Percentiles rank a stretch among this genome's conserved stretches.
phyloP scores from a whole-genome alignment of 2,329 filamentous ascomycete genomes.

The Ceratocystis harringtonii region DNA sequence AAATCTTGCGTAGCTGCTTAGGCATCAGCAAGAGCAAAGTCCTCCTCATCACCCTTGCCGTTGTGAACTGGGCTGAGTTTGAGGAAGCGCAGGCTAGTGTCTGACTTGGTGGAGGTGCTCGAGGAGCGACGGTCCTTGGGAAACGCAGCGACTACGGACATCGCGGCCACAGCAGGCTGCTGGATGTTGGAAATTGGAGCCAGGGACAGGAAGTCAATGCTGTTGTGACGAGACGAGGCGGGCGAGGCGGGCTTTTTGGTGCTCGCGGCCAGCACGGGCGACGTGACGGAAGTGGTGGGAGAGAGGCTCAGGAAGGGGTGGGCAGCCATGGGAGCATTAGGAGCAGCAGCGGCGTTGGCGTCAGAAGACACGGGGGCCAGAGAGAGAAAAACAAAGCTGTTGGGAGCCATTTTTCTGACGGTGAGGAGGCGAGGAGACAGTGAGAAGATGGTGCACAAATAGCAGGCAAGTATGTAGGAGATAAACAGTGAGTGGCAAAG shows the following conservation, averaged over 20 bases:
- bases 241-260: slow-evolving; percentile 13
- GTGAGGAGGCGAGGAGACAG: not conserved
- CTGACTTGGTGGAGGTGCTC: slow-evolving; percentile 33
- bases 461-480: not conserved
- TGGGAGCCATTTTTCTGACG: slow-evolving; percentile 10
- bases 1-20: not conserved
- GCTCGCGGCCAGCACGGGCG: slow-evolving; percentile 31
- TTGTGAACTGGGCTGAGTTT: slow-evolving; percentile 51
- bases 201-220: slow-evolving; percentile 19
- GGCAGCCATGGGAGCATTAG: not conserved
- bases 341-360: not conserved
- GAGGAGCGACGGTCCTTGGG: slow-evolving; percentile 35
- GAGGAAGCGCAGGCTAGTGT: slow-evolving; percentile 34
- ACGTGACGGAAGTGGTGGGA: slow-evolving; percentile 42
- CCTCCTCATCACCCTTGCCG: slow-evolving; percentile 44
- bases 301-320: slow-evolving; percentile 39
- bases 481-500: not conserved
- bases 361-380: slow-evolving; percentile 14
- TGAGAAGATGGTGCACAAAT: not conserved
- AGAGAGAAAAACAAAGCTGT: slow-evolving; percentile 14
- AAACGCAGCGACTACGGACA: slow-evolving; percentile 20
- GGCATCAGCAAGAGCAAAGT: slow-evolving; percentile 28
- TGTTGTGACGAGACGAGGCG: slow-evolving; percentile 20
- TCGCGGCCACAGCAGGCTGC: not conserved
- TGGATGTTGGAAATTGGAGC: slow-evolving; percentile 7